Conservation (phyloP, 352 stramenopile species). For the Phytophthora fragariae region DNA sequence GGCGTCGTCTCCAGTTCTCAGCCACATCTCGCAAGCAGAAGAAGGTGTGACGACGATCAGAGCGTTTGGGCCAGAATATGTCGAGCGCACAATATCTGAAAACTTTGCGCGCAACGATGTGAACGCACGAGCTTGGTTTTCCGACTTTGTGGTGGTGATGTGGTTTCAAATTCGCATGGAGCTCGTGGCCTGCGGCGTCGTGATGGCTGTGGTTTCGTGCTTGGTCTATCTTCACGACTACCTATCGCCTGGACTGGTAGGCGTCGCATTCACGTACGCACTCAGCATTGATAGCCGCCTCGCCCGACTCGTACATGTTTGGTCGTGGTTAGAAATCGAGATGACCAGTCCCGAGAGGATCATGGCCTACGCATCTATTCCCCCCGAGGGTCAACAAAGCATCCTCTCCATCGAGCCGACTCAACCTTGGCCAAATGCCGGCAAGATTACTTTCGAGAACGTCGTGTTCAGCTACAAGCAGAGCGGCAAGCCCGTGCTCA, state of each 20-base stretch:
- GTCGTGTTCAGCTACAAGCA: constrained; percentile 29
- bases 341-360: constrained; percentile 63
- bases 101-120: constrained; percentile 40
- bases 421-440: constrained; percentile 71
- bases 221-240: constrained; percentile 43
- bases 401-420: constrained; percentile 31
- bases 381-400: constrained; percentile 24
- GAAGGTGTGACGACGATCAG: constrained; percentile 44
- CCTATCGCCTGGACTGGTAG: constrained; percentile 71
- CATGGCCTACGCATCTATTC: constrained; percentile 51
- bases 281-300: constrained; percentile 84
- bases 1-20: constrained; percentile 54
- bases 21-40: constrained; percentile 35
- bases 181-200: constrained; percentile 47
- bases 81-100: constrained; percentile 27
- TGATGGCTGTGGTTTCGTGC: constrained; percentile 44
- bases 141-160: constrained; percentile 32
- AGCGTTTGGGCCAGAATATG: constrained; percentile 42
- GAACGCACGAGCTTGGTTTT: constrained; percentile 39
- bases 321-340: constrained; percentile 45
- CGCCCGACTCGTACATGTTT: constrained; percentile 54
- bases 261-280: constrained; percentile 88
- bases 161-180: constrained; percentile 63
- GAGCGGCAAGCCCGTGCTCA: constrained; percentile 34
- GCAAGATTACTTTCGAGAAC: constrained; percentile 67